Evolutionary conservation across 352 stramenopile species (phyloP), one percentile per base, ranked within the genome.

Genomic region (Phytophthora cajani): DNA sequence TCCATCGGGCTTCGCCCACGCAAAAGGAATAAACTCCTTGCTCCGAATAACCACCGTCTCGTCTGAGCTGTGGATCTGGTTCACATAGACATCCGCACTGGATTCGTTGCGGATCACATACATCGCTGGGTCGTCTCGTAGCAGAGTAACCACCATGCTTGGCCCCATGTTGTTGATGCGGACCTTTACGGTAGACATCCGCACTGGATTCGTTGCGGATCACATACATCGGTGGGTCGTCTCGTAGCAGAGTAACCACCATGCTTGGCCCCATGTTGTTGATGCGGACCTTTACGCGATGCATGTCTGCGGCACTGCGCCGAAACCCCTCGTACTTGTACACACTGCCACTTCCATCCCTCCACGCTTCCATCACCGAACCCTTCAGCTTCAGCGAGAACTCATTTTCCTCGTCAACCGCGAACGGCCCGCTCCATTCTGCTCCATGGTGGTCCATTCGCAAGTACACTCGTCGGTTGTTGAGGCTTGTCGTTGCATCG

Each of bases 61-160:
- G 30, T 93, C 81, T 1, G 86, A 92, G 21, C 72, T 83, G 59
- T 90, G 72, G 0, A 87, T 70, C 61, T 97, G 88, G 40, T 77
- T 90, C 36, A 95, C 82, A 58, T 84, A 85, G 25, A 97, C 68
- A 40, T 94, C 86, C 8, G 80, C 81, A 49, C 74, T 89, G 16
- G 89, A 94, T 54, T 95, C 81, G 53, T 97, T 97, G 65, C 84
- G 82, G 17, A 97, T 91, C 47, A 95, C 75, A 55, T 93, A 95
- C 88, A 95, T 94, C 1, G 89, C 81, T 12, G 89, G 89, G 42
- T 93, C 84, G 38, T 97, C 89, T 14, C 75, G 76, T 64, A 85
- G 69, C 2, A 97, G 72, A 21, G 82, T 97, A 21, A 97, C 75
- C 33, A 95, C 87, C 68, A 97, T 91, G 38, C 82, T 94, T 1